phyloP scores from a whole-genome alignment of 1,139 yeast species.

The Protomyces lactucae-debilis region DNA sequence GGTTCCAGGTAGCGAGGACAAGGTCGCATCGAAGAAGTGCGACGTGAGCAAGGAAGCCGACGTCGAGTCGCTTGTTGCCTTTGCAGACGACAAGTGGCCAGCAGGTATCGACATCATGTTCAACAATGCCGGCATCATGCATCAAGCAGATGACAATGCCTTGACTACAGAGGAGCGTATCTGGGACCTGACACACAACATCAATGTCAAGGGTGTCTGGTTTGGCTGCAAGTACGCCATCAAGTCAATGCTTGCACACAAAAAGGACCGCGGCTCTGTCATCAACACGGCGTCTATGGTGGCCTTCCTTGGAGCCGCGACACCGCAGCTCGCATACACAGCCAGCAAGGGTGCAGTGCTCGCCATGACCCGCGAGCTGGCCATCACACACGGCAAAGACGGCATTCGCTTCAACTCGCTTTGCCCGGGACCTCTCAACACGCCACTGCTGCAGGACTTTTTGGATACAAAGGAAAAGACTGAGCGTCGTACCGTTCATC shows the following conservation, averaged over 20 bases:
- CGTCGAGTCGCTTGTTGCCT: conserved; percentile 40
- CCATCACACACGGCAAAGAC: conserved; percentile 62
- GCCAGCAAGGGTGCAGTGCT: conserved; percentile 45
- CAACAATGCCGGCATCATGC: conserved; percentile 75
- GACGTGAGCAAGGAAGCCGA: conserved; percentile 42
- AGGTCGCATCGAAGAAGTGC: conserved; percentile 36
- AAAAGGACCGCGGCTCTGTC: conserved; percentile 51
- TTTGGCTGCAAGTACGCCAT: conserved; percentile 55
- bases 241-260: conserved; percentile 48
- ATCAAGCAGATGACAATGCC: conserved; percentile 55
- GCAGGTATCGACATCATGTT: conserved; percentile 59
- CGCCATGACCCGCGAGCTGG: conserved; percentile 57
- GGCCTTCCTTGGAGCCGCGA: conserved; percentile 47
- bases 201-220: conserved; percentile 53
- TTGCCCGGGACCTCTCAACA: conserved; percentile 61
- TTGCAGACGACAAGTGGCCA: conserved; percentile 49
- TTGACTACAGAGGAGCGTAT: conserved; percentile 43
- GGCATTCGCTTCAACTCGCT: conserved; percentile 65
- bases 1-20: conserved; percentile 33
- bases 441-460: conserved; percentile 54
- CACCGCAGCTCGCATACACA: conserved; percentile 45
- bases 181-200: conserved; percentile 50
- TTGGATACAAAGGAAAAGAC: conserved; percentile 41
- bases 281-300: conserved; percentile 61
- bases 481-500: conserved; percentile 49